phyloP scores from a whole-genome alignment of 257 asterid species.

The Handroanthus guayacan region DNA sequence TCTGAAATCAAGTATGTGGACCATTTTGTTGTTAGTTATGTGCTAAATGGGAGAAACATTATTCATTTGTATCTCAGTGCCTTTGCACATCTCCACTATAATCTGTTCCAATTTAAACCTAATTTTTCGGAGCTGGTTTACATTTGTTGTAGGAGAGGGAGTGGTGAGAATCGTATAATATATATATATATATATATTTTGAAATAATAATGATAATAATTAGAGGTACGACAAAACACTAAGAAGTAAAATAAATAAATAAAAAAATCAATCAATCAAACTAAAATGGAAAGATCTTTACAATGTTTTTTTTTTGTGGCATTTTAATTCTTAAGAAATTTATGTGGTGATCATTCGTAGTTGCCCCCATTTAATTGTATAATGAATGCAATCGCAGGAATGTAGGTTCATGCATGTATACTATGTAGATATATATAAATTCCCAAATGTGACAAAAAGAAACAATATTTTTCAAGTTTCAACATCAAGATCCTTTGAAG shows the following conservation, averaged over 20 bases:
- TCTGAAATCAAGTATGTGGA: constrained; percentile 54
- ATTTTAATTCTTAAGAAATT: background rate
- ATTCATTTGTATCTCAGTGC: constrained; percentile 45
- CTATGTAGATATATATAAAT: constrained; percentile 19
- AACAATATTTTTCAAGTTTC: constrained; percentile 38
- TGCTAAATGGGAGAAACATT: constrained; percentile 50
- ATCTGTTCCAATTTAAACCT: background rate
- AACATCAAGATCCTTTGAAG: constrained; percentile 54
- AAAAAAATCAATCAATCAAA: too few species aligned
- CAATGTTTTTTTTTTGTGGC: too few species aligned
- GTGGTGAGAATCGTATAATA: too few species aligned
- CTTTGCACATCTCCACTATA: constrained; percentile 49
- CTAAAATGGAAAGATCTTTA: too few species aligned
- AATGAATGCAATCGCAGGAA: constrained; percentile 22
- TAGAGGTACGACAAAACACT: too few species aligned
- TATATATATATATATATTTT: too few species aligned
- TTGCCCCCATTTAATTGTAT: background rate
- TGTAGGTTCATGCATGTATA: constrained; percentile 14
- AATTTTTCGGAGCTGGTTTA: too few species aligned
- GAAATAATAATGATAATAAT: too few species aligned
- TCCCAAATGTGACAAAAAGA: constrained; percentile 34
- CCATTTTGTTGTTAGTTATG: constrained; percentile 49
- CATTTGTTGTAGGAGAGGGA: background rate
- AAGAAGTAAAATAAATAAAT: too few species aligned
- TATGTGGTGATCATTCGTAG: background rate